Evolutionary conservation across 2,329 filamentous ascomycete genomes (phyloP), one percentile per base, ranked within the genome.

Genomic region (Coniochaeta pulveracea): DNA sequence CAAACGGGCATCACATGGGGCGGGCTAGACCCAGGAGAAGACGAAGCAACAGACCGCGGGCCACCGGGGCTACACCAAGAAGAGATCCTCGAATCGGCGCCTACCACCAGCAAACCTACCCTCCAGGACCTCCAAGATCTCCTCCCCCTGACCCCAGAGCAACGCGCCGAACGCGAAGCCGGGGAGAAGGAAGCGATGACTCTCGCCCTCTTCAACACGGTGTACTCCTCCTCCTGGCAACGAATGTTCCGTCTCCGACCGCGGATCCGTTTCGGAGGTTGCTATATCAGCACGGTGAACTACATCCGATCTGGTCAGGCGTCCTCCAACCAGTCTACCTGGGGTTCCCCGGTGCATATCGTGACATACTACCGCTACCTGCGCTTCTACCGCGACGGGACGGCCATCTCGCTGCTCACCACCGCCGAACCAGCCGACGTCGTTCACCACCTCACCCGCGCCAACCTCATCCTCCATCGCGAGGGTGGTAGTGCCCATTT

Each of bases 351-450:
- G 7, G 80, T 96, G 22, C 86, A 93, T 52, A 93, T 96, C 37
- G 86, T 98, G 31, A 98, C 91, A 1, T 98, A 96, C 60, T 98
- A 93, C 61, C 85, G 91, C 37, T 98, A 96, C 58, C 72, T 98
- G 4, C 83, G 91, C 34, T 91, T 98, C 62, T 91, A 91, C 61
- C 82, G 86, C 16, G 85, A 96, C 54, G 91, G 91, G 18, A 80
- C 81, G 2, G 76, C 72, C 42, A 77, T 96, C 38, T 85, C 78
- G 34, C 68, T 98, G 2, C 69, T 93, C 22, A 85, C 82, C 1
- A 93, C 84, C 1, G 60, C 72, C 5, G 85, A 94, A 50, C 91
- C 91, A 1, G 59, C 69, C n/a, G 84, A 93, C 12, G 83, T 96
- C 10, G 85, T 98, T 1, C 84, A 86, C 36, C 72, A 89, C 47